These are phyloP conservation scores for Penstemon newberryi DNA, from an alignment of 257 asterid species.

Conservation along the genomic window DNA sequence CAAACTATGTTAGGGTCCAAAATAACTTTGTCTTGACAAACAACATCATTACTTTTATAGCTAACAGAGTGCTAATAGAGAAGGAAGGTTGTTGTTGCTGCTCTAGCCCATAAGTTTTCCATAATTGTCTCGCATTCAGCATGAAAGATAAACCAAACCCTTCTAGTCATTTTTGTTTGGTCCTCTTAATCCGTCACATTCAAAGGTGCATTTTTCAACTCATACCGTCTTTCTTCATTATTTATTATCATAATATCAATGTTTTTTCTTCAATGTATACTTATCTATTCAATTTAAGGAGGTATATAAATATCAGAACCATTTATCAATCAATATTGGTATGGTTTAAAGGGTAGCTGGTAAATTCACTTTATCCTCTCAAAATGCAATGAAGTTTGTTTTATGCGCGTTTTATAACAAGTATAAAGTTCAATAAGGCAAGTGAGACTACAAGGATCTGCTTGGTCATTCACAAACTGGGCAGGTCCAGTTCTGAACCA, in stretches of 20 bases:
- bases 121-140: too few species aligned
- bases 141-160: too few species aligned
- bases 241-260: background rate
- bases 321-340: background rate
- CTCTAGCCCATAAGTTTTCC: too few species aligned
- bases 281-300: background rate
- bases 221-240: background rate
- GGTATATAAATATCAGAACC: slow-evolving; percentile 4
- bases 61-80: too few species aligned
- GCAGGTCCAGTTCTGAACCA: background rate
- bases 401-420: too few species aligned
- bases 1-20: too few species aligned
- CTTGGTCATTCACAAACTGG: background rate
- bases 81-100: too few species aligned
- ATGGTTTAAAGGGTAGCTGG: background rate
- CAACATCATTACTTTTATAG: too few species aligned
- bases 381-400: too few species aligned
- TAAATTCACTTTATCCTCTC: background rate
- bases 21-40: too few species aligned
- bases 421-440: background rate
- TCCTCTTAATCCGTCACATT: too few species aligned
- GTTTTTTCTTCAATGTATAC: background rate
- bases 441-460: background rate
- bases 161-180: too few species aligned
- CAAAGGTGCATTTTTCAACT: background rate